Percentiles rank a stretch among this genome's conserved stretches.
Evolutionary conservation across 768 basidiomycete species (phyloP).

Genomic region (Roridomyces roridus): DNA sequence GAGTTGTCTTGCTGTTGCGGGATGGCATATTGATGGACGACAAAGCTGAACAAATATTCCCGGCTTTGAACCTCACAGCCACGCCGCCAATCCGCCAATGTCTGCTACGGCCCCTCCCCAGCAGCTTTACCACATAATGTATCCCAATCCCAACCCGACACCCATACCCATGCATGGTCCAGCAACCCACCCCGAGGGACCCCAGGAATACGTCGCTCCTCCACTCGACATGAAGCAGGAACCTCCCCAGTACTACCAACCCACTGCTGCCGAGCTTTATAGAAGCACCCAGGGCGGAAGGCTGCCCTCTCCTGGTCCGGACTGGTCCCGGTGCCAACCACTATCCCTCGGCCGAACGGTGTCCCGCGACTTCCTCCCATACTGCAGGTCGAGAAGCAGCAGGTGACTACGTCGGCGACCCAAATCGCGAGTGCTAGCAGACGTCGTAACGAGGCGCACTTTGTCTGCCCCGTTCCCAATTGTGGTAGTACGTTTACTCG

Average conservation of each 20-base stretch:
- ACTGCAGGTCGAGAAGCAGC: slow-evolving; percentile 90
- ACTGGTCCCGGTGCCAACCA: slow-evolving; percentile 59
- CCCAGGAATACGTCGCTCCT: slow-evolving; percentile 46
- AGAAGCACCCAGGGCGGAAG: slow-evolving; percentile 47
- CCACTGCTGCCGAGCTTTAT: slow-evolving; percentile 61
- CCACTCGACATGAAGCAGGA: slow-evolving; percentile 44
- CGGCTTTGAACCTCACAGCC: slow-evolving; percentile 6
- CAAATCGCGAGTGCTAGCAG: slow-evolving; percentile 91
- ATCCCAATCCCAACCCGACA: slow-evolving; percentile 32
- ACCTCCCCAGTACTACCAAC: slow-evolving; percentile 48
- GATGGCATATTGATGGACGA: too few relatives aligned
- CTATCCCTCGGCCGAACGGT: slow-evolving; percentile 56
- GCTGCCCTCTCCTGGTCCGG: slow-evolving; percentile 41
- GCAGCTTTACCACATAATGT: slow-evolving; percentile 28
- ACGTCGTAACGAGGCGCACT: slow-evolving; percentile 89
- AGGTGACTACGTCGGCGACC: slow-evolving; percentile 94
- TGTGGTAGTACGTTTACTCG: slow-evolving; percentile 98
- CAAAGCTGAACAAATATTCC: too few relatives aligned
- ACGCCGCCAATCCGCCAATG: slow-evolving; percentile 23
- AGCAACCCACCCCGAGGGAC: slow-evolving; percentile 49
- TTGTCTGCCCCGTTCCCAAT: slow-evolving; percentile 92
- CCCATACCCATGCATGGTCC: slow-evolving; percentile 47
- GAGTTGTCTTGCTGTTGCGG: too few relatives aligned
- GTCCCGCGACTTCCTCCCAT: slow-evolving; percentile 78
- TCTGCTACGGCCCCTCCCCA: slow-evolving; percentile 37